These are phyloP conservation scores for Phytomonas sp. DNA, from an alignment of 208 protist species.

Conservation along the genomic window DNA sequence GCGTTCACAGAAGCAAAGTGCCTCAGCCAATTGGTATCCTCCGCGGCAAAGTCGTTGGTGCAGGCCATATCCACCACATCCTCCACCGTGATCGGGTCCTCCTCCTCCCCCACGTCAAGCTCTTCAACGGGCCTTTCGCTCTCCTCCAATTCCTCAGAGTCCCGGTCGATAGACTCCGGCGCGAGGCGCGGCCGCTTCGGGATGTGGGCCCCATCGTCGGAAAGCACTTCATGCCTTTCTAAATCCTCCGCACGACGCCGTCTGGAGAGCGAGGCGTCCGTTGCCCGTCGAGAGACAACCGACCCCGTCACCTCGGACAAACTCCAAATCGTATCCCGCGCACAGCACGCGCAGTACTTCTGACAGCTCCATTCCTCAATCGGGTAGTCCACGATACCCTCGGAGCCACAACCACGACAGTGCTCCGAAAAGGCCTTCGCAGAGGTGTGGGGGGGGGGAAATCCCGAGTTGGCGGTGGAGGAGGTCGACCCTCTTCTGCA, in stretches of 20 bases:
- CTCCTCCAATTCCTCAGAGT: not conserved
- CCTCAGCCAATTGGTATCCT: constrained; percentile 68
- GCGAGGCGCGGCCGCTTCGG: not conserved
- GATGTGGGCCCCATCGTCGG: not conserved
- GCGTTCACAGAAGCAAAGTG: constrained; percentile 33
- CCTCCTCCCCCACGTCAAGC: constrained; percentile 25
- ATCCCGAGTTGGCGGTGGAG: not conserved
- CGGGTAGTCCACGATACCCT: constrained; percentile 29
- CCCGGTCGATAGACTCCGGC: constrained; percentile 1
- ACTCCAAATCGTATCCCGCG: constrained; percentile 62
- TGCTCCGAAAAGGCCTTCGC: constrained; percentile 35
- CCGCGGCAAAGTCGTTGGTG: constrained; percentile 62
- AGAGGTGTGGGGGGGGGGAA: not conserved
- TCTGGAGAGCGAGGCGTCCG: not conserved
- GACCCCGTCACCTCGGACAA: constrained; percentile 30
- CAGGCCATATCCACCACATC: constrained; percentile 72
- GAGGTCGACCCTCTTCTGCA: not conserved
- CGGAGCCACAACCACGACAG: constrained; percentile 51
- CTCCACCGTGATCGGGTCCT: constrained; percentile 51
- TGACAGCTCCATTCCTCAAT: constrained; percentile 62
- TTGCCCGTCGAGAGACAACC: not conserved
- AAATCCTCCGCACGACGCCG: not conserved
- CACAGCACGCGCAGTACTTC: constrained; percentile 55
- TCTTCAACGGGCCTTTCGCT: constrained; percentile 14
- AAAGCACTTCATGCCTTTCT: not conserved